Evolutionary conservation across 352 stramenopile species (phyloP).

Genomic region (Pythium vanterpoolii): DNA sequence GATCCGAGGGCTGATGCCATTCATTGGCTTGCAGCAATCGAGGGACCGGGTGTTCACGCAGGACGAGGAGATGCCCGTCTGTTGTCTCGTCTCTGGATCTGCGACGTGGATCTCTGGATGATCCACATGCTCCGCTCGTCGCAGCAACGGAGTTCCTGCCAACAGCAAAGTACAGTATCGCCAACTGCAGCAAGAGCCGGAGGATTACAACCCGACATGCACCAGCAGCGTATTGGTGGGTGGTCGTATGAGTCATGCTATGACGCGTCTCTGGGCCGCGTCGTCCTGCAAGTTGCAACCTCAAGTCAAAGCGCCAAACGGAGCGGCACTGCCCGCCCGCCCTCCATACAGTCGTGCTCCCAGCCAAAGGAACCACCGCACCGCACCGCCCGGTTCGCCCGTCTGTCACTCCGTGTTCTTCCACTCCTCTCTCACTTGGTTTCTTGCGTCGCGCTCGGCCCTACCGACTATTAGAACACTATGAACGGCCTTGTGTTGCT

Average conservation of each 20-base stretch:
- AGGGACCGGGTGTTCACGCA: too few species aligned
- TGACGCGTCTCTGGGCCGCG: too few species aligned
- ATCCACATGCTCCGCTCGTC: neutral
- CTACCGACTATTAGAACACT: neutral
- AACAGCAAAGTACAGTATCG: constrained; percentile 3
- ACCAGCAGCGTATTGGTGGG: neutral
- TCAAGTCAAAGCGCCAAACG: too few species aligned
- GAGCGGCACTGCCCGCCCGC: too few species aligned
- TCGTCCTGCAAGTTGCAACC: too few species aligned
- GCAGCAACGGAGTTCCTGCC: neutral
- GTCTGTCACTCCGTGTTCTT: neutral
- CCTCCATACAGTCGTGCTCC: too few species aligned
- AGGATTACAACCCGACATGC: constrained; percentile 4
- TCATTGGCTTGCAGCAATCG: neutral
- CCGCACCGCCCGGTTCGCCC: too few species aligned
- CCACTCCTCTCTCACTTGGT: neutral
- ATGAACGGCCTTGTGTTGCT: constrained; percentile 37
- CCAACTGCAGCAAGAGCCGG: constrained; percentile 5
- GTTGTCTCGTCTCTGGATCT: constrained; percentile 14
- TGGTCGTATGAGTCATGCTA: too few species aligned
- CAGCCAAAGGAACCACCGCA: too few species aligned
- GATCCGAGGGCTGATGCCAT: too few species aligned
- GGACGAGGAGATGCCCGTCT: too few species aligned
- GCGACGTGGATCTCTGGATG: constrained; percentile 7
- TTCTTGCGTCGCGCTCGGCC: too few species aligned